Evolutionary conservation across 2,329 filamentous ascomycete genomes (phyloP).

Genomic region (Gaeumannomyces sp.): DNA sequence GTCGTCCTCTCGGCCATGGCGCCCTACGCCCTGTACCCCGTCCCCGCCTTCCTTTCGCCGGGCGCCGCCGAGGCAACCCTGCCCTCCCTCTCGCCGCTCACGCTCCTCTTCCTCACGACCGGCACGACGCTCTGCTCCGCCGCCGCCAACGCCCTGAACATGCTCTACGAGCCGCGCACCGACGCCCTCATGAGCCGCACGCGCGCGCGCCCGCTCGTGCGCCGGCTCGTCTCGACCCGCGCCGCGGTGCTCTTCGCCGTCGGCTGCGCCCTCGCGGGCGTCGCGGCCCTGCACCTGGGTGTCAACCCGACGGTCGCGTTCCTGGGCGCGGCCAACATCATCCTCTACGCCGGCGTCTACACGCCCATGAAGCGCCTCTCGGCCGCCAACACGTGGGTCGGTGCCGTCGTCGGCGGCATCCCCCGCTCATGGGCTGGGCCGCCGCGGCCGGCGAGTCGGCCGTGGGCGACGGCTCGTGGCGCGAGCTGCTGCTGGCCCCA

Average conservation of each 20-base stretch:
- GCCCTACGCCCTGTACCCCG: slow-evolving; percentile 87
- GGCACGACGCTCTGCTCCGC: slow-evolving; percentile 87
- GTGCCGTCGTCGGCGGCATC: slow-evolving; percentile 86
- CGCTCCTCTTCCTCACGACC: slow-evolving; percentile 82
- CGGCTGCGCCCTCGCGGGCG: slow-evolving; percentile 62
- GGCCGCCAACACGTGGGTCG: slow-evolving; percentile 89
- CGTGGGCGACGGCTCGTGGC: slow-evolving; percentile 58
- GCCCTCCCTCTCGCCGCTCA: slow-evolving; percentile 83
- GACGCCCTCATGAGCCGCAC: slow-evolving; percentile 95
- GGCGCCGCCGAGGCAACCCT: slow-evolving; percentile 53
- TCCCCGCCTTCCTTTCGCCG: slow-evolving; percentile 75
- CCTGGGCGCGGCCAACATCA: slow-evolving; percentile 77
- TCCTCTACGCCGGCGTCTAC: slow-evolving; percentile 85
- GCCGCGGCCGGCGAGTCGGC: slow-evolving; percentile 87
- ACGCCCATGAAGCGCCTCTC: slow-evolving; percentile 87
- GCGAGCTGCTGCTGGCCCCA: slow-evolving; percentile 64
- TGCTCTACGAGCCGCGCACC: slow-evolving; percentile 88
- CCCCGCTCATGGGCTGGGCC: slow-evolving; percentile 98
- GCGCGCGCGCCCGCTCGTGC: slow-evolving; percentile 79
- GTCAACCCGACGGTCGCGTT: slow-evolving; percentile 91
- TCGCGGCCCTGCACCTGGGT: slow-evolving; percentile 72
- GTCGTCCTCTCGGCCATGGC: slow-evolving; percentile 87
- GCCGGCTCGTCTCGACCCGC: slow-evolving; percentile 65
- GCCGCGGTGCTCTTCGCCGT: slow-evolving; percentile 74
- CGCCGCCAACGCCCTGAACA: slow-evolving; percentile 90